Evolutionary conservation across 164 flowering plant genomes (phyloP), one percentile per base, ranked within the genome.

Genomic region (Santalum album): DNA sequence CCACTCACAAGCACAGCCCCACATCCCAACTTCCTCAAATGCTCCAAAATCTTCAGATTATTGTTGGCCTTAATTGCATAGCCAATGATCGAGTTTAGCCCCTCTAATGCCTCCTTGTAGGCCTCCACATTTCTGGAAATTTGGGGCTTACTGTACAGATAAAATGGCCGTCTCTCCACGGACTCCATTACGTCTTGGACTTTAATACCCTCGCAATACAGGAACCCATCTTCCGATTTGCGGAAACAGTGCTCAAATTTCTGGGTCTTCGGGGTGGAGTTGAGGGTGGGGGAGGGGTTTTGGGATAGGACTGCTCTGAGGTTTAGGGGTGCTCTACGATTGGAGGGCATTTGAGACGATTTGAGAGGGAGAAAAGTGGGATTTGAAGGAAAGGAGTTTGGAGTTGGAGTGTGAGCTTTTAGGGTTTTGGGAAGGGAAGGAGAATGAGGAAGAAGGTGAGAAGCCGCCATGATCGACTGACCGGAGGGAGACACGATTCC

Each of bases 1-100:
- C 97, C 99, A 63, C 97, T 90, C 34, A 94, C 97, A 53, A 94
- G 78, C 39, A 94, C 99, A 55, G 99, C 97, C 12, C 99, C 97
- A 60, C 95, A 80, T 1, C 95, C 97, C 81, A 84, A 67, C 53
- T 29, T 18, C 63, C 90, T 86, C 82, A 94, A 73, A 79, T 87
- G 96, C 89, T 87, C 78, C 68, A 90, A 72, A 70, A 90, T 77
- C 75, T 90, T 94, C 63, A 84, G 59, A 60, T 94, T 90, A 53
- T 94, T 87, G 57, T 94, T 90, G 21, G 97, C 99, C 67, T 94
- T 94, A 54, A 90, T 79, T 1, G 96, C 99, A 50, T 92, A 92
- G 12, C 99, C 97, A 26, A 92, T 75, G 24, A 89, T 67, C 22
- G 96, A 84, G 1, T 46, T 64, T 74, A 89, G 54, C 0, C 96